These are phyloP conservation scores for Trichoderma sp. DNA, from an alignment of 2,329 filamentous ascomycete species.

Conservation along the genomic window DNA sequence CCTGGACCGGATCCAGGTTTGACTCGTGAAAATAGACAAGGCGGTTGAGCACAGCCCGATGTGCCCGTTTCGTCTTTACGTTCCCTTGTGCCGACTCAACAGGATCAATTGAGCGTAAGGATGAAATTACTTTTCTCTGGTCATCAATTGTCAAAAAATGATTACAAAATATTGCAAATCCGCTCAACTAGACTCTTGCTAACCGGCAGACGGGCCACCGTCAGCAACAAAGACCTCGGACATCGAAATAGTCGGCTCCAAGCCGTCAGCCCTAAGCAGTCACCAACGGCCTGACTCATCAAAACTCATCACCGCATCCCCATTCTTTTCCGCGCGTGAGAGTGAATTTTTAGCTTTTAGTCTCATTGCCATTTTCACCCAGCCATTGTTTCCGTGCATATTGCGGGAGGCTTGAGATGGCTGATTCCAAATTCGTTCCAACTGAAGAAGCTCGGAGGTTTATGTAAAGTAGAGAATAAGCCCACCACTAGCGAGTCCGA, in stretches of 20 bases:
- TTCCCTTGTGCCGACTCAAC: neutral
- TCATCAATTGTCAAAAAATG: neutral
- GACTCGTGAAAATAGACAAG: neutral
- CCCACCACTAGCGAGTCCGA: neutral
- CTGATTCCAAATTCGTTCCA: too few relatives aligned
- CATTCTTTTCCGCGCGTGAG: neutral
- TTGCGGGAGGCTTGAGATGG: too few relatives aligned
- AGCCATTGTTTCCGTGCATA: neutral
- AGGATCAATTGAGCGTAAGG: neutral
- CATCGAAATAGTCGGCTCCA: neutral
- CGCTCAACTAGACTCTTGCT: neutral
- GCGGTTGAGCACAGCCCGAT: neutral
- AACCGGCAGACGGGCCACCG: neutral
- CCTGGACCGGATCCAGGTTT: too few relatives aligned
- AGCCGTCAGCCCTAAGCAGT: conserved; percentile 6
- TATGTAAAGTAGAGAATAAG: neutral
- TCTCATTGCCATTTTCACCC: too few relatives aligned
- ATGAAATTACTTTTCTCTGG: too few relatives aligned
- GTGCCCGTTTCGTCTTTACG: neutral
- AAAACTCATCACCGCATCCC: neutral
- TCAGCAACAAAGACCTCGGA: neutral
- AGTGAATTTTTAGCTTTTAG: neutral
- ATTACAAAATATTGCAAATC: neutral
- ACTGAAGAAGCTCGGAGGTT: too few relatives aligned
- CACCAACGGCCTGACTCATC: neutral